phyloP scores from a whole-genome alignment of 352 stramenopile genomes.

The Globisporangium spinosum region DNA sequence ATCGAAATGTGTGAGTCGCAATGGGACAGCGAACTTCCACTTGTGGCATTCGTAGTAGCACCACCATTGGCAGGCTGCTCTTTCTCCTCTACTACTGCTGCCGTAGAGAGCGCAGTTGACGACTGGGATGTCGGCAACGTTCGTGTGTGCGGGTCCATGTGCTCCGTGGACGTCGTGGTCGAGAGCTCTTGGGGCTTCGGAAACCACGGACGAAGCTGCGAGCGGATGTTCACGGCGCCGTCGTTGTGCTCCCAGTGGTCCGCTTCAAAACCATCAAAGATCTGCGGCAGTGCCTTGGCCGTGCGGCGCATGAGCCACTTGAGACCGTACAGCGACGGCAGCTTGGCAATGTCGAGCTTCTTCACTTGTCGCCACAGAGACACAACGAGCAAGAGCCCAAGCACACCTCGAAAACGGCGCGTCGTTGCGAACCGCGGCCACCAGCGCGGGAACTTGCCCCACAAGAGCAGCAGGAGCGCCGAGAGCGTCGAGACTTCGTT shows the following conservation, averaged over 20 bases:
- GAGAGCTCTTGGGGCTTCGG: slow-evolving; percentile 28
- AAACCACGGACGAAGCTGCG: slow-evolving; percentile 69
- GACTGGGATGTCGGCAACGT: slow-evolving; percentile 34
- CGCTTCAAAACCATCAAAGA: slow-evolving; percentile 62
- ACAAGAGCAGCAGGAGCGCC: background rate
- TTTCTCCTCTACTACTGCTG: background rate
- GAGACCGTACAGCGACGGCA: slow-evolving; percentile 51
- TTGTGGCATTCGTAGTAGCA: background rate
- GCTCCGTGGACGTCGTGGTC: background rate
- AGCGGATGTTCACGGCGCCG: slow-evolving; percentile 66
- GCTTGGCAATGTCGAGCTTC: slow-evolving; percentile 59
- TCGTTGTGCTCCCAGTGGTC: slow-evolving; percentile 72
- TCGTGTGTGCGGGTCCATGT: slow-evolving; percentile 10
- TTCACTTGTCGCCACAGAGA: slow-evolving; percentile 33
- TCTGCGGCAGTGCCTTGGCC: slow-evolving; percentile 42
- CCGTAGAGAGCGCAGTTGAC: slow-evolving; percentile 15
- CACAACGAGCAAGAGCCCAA: slow-evolving; percentile 19
- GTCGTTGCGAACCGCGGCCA: slow-evolving; percentile 17
- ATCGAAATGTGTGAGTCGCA: slow-evolving; percentile 76
- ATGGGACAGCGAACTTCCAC: slow-evolving; percentile 24
- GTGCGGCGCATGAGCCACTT: slow-evolving; percentile 62
- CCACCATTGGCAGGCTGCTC: background rate
- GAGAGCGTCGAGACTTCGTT: slow-evolving; percentile 24
- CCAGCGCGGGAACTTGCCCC: slow-evolving; percentile 25
- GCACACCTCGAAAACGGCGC: slow-evolving; percentile 13